These are phyloP conservation scores for Pseudogymnoascus sp. DNA, from an alignment of 2,329 filamentous ascomycete species.

Conservation along the genomic window DNA sequence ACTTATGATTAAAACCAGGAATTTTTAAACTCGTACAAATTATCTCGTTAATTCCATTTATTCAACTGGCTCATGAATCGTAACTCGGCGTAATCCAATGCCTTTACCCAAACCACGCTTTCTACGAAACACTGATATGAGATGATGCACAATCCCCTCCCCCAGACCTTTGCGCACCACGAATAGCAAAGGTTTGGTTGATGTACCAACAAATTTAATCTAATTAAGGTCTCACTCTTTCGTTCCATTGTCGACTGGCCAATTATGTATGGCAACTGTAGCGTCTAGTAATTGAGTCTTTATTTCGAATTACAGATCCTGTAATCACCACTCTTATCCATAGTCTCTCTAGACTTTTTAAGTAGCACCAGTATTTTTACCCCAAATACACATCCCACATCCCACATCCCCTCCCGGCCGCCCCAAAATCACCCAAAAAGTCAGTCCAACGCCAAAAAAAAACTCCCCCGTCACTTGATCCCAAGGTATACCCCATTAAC, in stretches of 20 bases:
- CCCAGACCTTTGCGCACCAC: too few species aligned
- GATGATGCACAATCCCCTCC: too few species aligned
- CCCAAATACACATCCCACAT: neutral
- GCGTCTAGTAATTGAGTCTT: neutral
- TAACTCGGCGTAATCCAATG: too few species aligned
- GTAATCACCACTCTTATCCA: neutral
- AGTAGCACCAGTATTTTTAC: neutral
- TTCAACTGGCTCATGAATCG: too few species aligned
- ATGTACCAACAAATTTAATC: too few species aligned
- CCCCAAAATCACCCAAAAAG: neutral
- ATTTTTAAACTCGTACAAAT: neutral
- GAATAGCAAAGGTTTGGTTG: too few species aligned
- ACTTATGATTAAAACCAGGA: neutral
- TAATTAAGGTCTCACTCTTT: too few species aligned
- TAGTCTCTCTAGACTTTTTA: neutral
- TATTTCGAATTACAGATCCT: neutral
- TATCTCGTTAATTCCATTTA: neutral
- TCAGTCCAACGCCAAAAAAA: neutral
- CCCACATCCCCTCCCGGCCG: neutral
- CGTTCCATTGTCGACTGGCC: too few species aligned
- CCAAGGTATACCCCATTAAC: neutral
- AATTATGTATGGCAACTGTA: neutral
- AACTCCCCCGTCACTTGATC: neutral
- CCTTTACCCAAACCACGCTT: too few species aligned
- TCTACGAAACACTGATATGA: too few species aligned